These are phyloP conservation scores for Phytophthora pistaciae DNA, from an alignment of 352 stramenopile genomes.

Conservation along the genomic window DNA sequence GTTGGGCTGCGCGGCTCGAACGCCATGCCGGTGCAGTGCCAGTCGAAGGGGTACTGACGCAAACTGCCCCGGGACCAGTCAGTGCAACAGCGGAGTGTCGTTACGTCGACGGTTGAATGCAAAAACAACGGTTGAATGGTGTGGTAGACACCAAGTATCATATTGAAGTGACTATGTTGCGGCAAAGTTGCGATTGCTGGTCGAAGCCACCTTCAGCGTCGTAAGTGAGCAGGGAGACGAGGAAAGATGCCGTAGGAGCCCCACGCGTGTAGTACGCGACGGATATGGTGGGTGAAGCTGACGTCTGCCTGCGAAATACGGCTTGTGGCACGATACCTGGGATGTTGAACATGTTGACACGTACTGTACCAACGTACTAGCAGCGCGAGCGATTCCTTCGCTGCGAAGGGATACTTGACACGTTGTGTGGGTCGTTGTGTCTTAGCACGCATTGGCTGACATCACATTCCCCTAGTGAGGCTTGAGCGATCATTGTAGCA, in stretches of 20 bases:
- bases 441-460: too few relatives aligned
- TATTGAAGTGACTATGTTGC: background rate
- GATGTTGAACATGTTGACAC: too few relatives aligned
- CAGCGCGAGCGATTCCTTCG: background rate
- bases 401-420: background rate
- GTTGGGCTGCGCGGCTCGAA: constrained; percentile 25
- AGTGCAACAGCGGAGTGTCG: constrained; percentile 6
- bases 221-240: too few relatives aligned
- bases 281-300: too few relatives aligned
- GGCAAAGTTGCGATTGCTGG: background rate
- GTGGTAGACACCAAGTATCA: background rate
- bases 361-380: background rate
- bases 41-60: constrained; percentile 3
- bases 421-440: too few relatives aligned
- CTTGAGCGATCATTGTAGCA: too few relatives aligned
- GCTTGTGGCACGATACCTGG: too few relatives aligned
- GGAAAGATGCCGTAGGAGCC: too few relatives aligned
- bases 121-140: constrained; percentile 5
- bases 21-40: constrained; percentile 7
- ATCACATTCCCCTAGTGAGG: too few relatives aligned
- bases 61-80: background rate
- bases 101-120: constrained; percentile 22
- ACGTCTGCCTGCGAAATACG: too few relatives aligned
- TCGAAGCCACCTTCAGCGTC: too few relatives aligned
- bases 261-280: too few relatives aligned